Base-by-base conservation (phyloP, 805 yeast species). In the Wickerhamomyces tratensis region DNA sequence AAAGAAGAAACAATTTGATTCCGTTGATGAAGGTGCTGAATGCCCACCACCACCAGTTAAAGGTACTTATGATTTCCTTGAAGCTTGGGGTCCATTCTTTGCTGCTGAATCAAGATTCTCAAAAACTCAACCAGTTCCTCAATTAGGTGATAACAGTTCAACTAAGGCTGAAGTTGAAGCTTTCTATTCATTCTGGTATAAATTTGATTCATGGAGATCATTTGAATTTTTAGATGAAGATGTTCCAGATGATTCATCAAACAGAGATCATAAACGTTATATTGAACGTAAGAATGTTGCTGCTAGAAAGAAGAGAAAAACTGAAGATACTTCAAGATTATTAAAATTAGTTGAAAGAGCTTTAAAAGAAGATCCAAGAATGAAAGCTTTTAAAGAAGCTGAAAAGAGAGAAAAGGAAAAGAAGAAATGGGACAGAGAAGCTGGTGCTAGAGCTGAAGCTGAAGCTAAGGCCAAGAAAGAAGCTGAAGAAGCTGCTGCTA, bases 181-280 rank as follows among this genome's bases (percentile, higher is more conserved):
- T 41, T 89, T 95, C 70, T 91, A 91, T 75, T 76, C 78, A 53
- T 91, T 87, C 78, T 93, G 93, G 84, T 82, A 82, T 66, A 82
- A 83, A 65, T 86, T 89, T 52, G 96, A 93, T 68, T 91, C 98
- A 20, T 93, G 98, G 98, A 86, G 96, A 74, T 74, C 95, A 39
- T 93, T 93, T 62, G 98, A 93, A 71, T 93, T 89, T 72, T 77
- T 88, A 65, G 98, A 93, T 63, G 98, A 93, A 74, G 98, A 93
- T 62, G 96, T 89, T 59, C 98, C 98, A 54, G 98, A 93, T 72
- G 98, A 93, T 69, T 86, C 97, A 44, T 85, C 96, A 47, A 93
- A 93, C 81, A 88, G 98, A 77, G 98, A 93, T 66, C 95, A 93
- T 79, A 93, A 93, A 75, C 95, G 98, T 72, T 86, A 87, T 74